phyloP scores from a whole-genome alignment of 176 grass and related monocot species.

The Eleusine coracana region DNA sequence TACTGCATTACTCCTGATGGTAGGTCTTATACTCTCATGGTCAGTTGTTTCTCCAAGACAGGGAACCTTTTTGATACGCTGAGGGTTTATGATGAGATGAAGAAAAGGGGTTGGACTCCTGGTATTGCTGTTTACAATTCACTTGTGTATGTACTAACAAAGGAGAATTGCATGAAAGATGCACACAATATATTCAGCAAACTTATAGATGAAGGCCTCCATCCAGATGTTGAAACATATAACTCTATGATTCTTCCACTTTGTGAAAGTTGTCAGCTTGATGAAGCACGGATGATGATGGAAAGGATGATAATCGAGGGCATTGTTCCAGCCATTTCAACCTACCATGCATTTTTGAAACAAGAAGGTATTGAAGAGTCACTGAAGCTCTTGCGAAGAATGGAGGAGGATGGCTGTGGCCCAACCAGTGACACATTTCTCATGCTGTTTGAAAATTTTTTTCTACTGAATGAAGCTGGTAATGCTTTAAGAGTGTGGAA shows the following conservation, averaged over 20 bases:
- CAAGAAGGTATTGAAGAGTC: slow-evolving; percentile 62
- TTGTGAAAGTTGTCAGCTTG: slow-evolving; percentile 70
- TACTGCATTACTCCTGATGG: slow-evolving; percentile 78
- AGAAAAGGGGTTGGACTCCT: slow-evolving; percentile 75
- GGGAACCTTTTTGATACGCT: slow-evolving; percentile 92
- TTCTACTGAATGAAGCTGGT: slow-evolving; percentile 56
- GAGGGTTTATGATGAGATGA: slow-evolving; percentile 95
- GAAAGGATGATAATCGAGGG: slow-evolving; percentile 72
- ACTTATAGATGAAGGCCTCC: slow-evolving; percentile 62
- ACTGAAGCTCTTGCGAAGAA: slow-evolving; percentile 62
- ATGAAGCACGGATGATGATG: slow-evolving; percentile 63
- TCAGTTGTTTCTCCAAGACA: slow-evolving; percentile 85
- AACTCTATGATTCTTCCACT: slow-evolving; percentile 81
- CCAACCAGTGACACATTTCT: slow-evolving; percentile 69
- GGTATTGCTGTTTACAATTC: slow-evolving; percentile 77
- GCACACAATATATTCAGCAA: slow-evolving; percentile 79
- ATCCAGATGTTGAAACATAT: slow-evolving; percentile 77
- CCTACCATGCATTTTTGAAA: slow-evolving; percentile 73
- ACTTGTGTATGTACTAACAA: slow-evolving; percentile 80
- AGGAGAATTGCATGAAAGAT: slow-evolving; percentile 90
- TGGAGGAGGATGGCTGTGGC: slow-evolving; percentile 68
- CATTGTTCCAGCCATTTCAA: slow-evolving; percentile 62
- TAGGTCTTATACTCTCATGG: slow-evolving; percentile 79
- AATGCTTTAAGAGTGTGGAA: slow-evolving; percentile 82
- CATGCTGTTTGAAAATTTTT: slow-evolving; percentile 75